Conservation (phyloP, 257 asterid genomes). For the Voacanga thouarsii region DNA sequence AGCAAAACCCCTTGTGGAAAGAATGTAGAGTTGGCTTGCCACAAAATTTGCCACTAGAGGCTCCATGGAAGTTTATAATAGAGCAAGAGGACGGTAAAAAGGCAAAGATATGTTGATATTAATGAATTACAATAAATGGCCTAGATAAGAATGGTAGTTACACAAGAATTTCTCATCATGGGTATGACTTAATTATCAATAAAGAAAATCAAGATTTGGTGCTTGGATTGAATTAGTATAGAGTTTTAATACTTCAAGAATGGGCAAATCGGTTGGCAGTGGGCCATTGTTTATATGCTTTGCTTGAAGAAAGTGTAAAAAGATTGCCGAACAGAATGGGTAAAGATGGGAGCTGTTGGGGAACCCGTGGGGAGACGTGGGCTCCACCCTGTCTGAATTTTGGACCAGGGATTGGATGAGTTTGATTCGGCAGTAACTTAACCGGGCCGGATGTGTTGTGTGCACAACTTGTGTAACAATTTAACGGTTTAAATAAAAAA, state of each 20-base stretch:
- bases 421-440: too few species aligned
- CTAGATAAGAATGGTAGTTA: neutral
- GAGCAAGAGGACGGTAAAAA: neutral
- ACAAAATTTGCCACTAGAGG: neutral
- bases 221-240: neutral
- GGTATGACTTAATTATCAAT: neutral
- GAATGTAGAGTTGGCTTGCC: slow-evolving; percentile 2
- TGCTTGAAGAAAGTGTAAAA: slow-evolving; percentile 25
- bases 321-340: slow-evolving; percentile 16
- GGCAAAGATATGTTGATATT: neutral
- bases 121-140: slow-evolving; percentile 9
- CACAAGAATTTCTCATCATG: neutral
- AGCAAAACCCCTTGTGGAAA: neutral
- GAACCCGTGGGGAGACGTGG: slow-evolving; percentile 1
- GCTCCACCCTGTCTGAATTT: neutral
- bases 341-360: slow-evolving; percentile 12
- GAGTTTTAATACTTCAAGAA: neutral
- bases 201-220: slow-evolving; percentile 2
- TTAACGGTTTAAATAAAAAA: too few species aligned
- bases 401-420: neutral
- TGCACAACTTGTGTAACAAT: too few species aligned
- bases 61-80: slow-evolving; percentile 5
- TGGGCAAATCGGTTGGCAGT: slow-evolving; percentile 21
- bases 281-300: slow-evolving; percentile 21
- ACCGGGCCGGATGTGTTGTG: too few species aligned